Conservation (phyloP, 306 rosid genomes). For the Castanopsis chinensis region DNA sequence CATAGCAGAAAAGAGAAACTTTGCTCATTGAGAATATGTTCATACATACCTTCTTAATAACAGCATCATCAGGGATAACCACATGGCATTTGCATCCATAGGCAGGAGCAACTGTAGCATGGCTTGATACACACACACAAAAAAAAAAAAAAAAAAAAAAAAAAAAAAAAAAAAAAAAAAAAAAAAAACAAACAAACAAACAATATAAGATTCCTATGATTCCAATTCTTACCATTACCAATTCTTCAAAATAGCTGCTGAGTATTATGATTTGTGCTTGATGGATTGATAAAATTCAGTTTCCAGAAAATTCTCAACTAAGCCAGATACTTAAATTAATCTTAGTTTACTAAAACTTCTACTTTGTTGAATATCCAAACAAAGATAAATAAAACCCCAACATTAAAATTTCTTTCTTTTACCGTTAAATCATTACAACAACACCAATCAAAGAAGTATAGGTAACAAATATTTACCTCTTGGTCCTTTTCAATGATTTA, state of each 20-base stretch:
- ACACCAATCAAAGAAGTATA: neutral
- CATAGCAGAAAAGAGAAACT: neutral
- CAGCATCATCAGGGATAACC: constrained; percentile 91
- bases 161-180: neutral
- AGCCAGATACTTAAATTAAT: neutral
- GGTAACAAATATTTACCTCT: constrained; percentile 22
- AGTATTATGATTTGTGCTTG: neutral
- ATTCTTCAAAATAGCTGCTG: neutral
- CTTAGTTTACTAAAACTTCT: neutral
- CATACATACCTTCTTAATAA: constrained; percentile 69
- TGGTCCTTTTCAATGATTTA: constrained; percentile 63
- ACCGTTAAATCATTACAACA: neutral
- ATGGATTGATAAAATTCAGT: neutral
- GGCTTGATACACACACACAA: constrained; percentile 6
- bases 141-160: neutral
- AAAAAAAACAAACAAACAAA: too few species aligned
- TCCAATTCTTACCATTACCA: neutral
- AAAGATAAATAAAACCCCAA: neutral
- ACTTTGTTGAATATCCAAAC: neutral
- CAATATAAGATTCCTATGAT: too few species aligned
- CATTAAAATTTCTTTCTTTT: neutral
- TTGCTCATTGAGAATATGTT: constrained; percentile 5
- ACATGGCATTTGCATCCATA: constrained; percentile 85
- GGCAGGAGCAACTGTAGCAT: constrained; percentile 91
- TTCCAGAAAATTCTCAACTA: neutral